Evolutionary conservation across 164 flowering plant species (phyloP).

Genomic region (Saururus chinensis): DNA sequence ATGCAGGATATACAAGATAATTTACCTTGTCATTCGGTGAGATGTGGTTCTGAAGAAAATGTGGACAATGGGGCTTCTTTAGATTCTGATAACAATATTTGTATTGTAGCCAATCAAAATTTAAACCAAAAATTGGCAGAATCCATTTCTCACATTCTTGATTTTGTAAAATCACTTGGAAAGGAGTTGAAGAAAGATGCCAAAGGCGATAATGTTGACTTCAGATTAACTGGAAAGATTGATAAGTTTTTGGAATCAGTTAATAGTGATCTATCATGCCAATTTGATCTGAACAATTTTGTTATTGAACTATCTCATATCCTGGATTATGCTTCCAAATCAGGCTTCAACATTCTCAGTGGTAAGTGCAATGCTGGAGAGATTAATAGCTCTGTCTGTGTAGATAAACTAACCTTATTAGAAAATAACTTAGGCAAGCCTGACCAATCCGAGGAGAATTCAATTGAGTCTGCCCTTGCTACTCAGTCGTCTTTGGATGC

Average conservation of each 20-base stretch:
- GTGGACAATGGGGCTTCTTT: slow-evolving; percentile 20
- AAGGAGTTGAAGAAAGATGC: slow-evolving; percentile 48
- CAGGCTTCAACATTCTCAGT: slow-evolving; percentile 40
- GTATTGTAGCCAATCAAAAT: slow-evolving; percentile 3
- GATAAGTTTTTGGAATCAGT: slow-evolving; percentile 44
- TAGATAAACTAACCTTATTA: slow-evolving; percentile 77
- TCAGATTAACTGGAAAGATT: slow-evolving; percentile 29
- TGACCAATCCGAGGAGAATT: slow-evolving; percentile 34
- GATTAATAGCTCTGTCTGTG: slow-evolving; percentile 52
- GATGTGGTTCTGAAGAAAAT: slow-evolving; percentile 16
- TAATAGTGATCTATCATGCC: slow-evolving; percentile 25
- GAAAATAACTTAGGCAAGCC: slow-evolving; percentile 49
- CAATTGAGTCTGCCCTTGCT: slow-evolving; percentile 36
- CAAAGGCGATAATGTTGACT: slow-evolving; percentile 27
- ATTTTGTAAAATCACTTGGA: slow-evolving; percentile 52
- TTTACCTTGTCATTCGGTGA: slow-evolving; percentile 21
- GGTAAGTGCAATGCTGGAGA: slow-evolving; percentile 44
- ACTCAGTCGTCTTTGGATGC: slow-evolving; percentile 50
- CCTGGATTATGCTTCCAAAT: slow-evolving; percentile 42
- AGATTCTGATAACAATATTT: slow-evolving; percentile 11
- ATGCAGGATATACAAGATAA: slow-evolving; percentile 37
- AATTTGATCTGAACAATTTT: slow-evolving; percentile 39
- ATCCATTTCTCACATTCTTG: slow-evolving; percentile 61
- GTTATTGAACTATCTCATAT: slow-evolving; percentile 60
- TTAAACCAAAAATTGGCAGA: slow-evolving; percentile 26